These are phyloP conservation scores for Butyriboletus appendiculatus DNA, from an alignment of 1,284 basidiomycete genomes.

Conservation along the genomic window DNA sequence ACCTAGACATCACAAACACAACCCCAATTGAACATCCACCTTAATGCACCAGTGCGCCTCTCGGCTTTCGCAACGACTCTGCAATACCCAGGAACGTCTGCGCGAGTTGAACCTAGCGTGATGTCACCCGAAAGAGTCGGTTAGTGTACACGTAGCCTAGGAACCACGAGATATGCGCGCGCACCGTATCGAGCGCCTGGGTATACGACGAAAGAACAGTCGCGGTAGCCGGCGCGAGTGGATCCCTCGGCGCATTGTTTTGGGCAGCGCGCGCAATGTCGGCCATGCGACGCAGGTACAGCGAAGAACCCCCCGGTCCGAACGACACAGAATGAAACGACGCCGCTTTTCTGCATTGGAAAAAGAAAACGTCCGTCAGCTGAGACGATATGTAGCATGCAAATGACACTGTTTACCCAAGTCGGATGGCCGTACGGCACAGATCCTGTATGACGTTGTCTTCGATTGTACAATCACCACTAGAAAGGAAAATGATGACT, in stretches of 20 bases:
- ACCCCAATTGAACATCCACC: not conserved
- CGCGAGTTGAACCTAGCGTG: slow-evolving; percentile 50
- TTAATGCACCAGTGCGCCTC: slow-evolving; percentile 48
- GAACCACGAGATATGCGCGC: slow-evolving; percentile 11
- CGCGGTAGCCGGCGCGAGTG: slow-evolving; percentile 39
- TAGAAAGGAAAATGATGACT: slow-evolving; percentile 66
- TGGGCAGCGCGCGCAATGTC: slow-evolving; percentile 54
- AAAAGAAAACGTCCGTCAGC: not conserved
- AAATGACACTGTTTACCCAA: slow-evolving; percentile 41
- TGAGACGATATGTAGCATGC: rapidly evolving
- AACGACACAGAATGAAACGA: slow-evolving; percentile 65
- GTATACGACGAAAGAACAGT: slow-evolving; percentile 51
- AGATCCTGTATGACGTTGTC: slow-evolving; percentile 48
- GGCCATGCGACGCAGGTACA: slow-evolving; percentile 51
- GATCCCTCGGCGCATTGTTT: slow-evolving; percentile 46
- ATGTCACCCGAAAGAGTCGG: not conserved
- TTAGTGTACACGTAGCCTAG: not conserved
- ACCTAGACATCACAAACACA: not conserved
- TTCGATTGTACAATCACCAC: slow-evolving; percentile 49
- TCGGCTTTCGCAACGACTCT: slow-evolving; percentile 56
- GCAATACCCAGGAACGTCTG: slow-evolving; percentile 64
- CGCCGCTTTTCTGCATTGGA: slow-evolving; percentile 46
- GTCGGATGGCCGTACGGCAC: slow-evolving; percentile 45
- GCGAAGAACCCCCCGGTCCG: slow-evolving; percentile 39
- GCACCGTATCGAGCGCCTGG: slow-evolving; percentile 55